phyloP scores from a whole-genome alignment of 2,329 filamentous ascomycete species.

The Emmonsiellopsis sp. region DNA sequence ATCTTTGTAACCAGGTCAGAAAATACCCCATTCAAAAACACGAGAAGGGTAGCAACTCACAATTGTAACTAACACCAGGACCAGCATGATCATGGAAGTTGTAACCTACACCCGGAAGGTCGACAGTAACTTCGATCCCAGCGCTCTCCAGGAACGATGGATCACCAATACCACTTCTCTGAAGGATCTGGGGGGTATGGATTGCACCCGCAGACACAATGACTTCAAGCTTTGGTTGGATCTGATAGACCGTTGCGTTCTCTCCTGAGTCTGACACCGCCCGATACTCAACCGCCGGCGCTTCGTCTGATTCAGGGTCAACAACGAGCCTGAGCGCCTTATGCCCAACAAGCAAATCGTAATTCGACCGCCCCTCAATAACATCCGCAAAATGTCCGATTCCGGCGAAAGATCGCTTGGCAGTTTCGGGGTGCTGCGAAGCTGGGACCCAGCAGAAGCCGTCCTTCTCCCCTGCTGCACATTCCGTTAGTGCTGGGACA shows the following conservation, averaged over 20 bases:
- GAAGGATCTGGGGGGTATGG: conserved; percentile 37
- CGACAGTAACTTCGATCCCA: conserved; percentile 31
- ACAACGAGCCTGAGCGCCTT: not conserved
- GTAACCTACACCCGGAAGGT: conserved; percentile 41
- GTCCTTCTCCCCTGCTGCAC: not conserved
- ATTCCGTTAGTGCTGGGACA: not conserved
- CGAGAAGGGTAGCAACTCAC: not conserved
- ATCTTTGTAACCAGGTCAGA: not conserved
- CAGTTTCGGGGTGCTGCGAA: not conserved
- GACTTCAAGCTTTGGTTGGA: conserved; percentile 22
- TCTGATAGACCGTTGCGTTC: not conserved
- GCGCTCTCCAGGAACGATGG: conserved; percentile 25
- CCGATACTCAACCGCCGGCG: not conserved
- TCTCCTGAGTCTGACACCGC: not conserved
- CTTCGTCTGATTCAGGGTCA: not conserved
- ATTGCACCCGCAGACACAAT: conserved; percentile 33
- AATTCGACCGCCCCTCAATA: not conserved
- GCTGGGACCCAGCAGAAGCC: not conserved
- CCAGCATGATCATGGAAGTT: conserved; percentile 16
- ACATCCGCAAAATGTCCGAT: not conserved
- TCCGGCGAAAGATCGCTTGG: not conserved
- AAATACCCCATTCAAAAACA: not conserved
- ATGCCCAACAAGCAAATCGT: not conserved
- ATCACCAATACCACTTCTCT: conserved; percentile 40
- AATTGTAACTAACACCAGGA: not conserved